Conservation (phyloP, 2,329 filamentous ascomycete genomes). For the Penicillium sp. region DNA sequence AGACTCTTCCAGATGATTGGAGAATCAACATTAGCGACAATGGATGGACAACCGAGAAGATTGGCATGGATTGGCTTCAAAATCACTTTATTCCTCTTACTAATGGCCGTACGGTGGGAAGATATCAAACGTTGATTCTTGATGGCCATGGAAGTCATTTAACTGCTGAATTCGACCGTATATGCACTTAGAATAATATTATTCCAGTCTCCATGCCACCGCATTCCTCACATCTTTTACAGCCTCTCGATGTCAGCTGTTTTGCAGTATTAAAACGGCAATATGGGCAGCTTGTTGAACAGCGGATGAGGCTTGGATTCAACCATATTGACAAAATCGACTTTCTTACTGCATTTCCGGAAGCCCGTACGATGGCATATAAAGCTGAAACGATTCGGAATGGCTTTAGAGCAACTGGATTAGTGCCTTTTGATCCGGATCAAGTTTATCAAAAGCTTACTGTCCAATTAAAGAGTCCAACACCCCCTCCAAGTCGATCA, state of each 20-base stretch:
- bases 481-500: no score
- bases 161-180: slow-evolving; percentile 16
- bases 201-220: background rate
- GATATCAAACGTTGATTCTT: slow-evolving; percentile 42
- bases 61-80: slow-evolving; percentile 39
- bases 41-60: slow-evolving; percentile 40
- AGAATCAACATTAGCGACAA: slow-evolving; percentile 30
- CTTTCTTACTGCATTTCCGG: background rate
- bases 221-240: background rate
- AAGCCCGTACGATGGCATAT: background rate
- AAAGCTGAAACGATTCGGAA: background rate
- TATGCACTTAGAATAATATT: background rate
- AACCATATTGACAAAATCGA: background rate
- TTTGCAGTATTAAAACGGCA: background rate
- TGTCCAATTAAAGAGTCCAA: no score
- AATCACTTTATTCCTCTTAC: slow-evolving; percentile 38
- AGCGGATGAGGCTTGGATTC: background rate
- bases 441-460: no score
- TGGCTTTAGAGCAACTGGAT: background rate
- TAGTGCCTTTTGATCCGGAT: no score
- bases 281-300: background rate
- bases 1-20: slow-evolving; percentile 3
- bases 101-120: slow-evolving; percentile 24
- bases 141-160: slow-evolving; percentile 43
- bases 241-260: background rate